Evolutionary conservation across 2,329 filamentous ascomycete genomes (phyloP), one percentile per base, ranked within the genome.

Genomic region (Blastomyces percursus): DNA sequence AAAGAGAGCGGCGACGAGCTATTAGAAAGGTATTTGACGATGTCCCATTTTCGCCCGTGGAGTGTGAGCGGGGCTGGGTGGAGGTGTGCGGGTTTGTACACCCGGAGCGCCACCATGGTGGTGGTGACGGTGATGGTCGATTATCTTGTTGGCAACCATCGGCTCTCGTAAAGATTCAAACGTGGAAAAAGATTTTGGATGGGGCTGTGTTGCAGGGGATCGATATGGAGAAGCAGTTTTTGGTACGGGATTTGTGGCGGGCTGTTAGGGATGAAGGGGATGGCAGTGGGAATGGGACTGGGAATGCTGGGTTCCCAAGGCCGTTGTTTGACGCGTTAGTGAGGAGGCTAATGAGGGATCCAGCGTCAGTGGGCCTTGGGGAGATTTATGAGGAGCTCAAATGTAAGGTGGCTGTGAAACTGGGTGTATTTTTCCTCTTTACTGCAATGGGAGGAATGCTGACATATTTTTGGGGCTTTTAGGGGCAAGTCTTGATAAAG

Each of bases 81-180:
- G 76, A 80, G 50, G 66, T 84, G 14, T 78, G 80, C 67, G 82
- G 79, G 38, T 85, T 85, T 71, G 79, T 84, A 63, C 69, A 74
- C 64, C 68, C 69, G 1, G 72, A 64, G 32, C 50, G 51, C 19
- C 55, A 62, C 6, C 7, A 12, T 56, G 54, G 9, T 27, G 35
- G 16, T 12, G 51, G 9, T 32, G 52, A 5, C 14, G 54, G 5
- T 38, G 35, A 3, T 16, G 50, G 8, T 16, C 50, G 7, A 44
- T 64, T 50, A 59, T 67, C 62, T 5, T 78, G 75, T 46, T 80
- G 77, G 69, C 72, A 76, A 16, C 82, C 82, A 1, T 80, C 80
- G 58, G 75, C 77, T n/a, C 72, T 70, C 24, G 76, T 76, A 44
- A 77, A 79, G 52, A 67, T 79, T 19, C 72, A 77, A 63, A 75